Evolutionary conservation across 2,329 filamentous ascomycete genomes (phyloP), one percentile per base, ranked within the genome.

Genomic region (Aspergillus viridinutans): DNA sequence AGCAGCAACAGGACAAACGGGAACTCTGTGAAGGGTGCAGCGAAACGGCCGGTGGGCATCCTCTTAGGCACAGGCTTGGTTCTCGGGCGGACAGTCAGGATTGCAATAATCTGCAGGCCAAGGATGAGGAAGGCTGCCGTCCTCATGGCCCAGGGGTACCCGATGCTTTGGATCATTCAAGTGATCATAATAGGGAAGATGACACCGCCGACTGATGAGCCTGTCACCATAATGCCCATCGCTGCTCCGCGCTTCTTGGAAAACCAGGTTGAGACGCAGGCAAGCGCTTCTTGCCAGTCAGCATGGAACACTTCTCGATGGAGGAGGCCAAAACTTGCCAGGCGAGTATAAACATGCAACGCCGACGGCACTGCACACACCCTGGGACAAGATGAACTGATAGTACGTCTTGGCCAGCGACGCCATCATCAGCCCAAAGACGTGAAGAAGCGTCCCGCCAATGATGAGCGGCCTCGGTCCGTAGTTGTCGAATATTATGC

Each of bases 401-500:
- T 80, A 83, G 67, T 83, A 83, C 56, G 81, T 67, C 1, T 64
- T 74, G 42, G 76, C 77, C 9, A 82, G 64, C 21, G 74, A 78
- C 0, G 79, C 73, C 80, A 83, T 83, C 80, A 83, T 83, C 43
- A 83, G 67, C 3, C 80, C 80, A 54, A 83, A 79, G 49, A 83
- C 77, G 59, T 83, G 80, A 57, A 83, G 64, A 58, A 83, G 73
- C 7, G 75, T 77, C 17, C 81, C 81, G 47, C 74, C 66, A 1
- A 80, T 35, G 2, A 83, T 67, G 0, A 88, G 72, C 49, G 74
- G 79, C 28, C 80, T 78, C 0, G 85, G 85, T 0, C 87, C 86
- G 58, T 83, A 82, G 53, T 77, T 81, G 64, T 89, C 87, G 61
- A 80, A 87, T 0, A 85, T 49, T 54, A 82, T 83, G 2, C 87